A percentile compares a stretch with the other conserved stretches of the same genome.
Evolutionary conservation across 371 early-diverging fungal genomes (phyloP).

Genomic region (Mucor racemosus): DNA sequence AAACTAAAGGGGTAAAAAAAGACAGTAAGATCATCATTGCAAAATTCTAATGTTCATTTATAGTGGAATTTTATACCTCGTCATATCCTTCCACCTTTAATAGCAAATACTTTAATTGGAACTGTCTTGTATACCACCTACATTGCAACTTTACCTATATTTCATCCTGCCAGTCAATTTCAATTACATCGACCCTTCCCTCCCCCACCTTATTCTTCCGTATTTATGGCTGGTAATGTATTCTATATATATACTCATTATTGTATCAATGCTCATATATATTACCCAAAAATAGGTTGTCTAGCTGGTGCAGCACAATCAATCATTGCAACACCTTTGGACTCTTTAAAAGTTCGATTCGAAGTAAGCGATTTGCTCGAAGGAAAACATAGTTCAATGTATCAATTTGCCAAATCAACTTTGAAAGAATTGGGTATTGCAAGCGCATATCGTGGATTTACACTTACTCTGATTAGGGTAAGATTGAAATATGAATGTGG

Average conservation of each 20-base stretch:
- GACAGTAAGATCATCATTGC: not conserved
- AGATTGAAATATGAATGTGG: not conserved
- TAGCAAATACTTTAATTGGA: slow-evolving; percentile 77
- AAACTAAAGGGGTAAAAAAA: slow-evolving; percentile 57
- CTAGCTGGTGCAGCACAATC: slow-evolving; percentile 79
- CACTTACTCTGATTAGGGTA: slow-evolving; percentile 69
- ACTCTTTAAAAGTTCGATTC: slow-evolving; percentile 75
- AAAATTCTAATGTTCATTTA: not conserved
- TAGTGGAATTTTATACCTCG: slow-evolving; percentile 71
- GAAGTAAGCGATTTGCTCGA: slow-evolving; percentile 76
- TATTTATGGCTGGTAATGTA: slow-evolving; percentile 57
- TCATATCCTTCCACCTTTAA: slow-evolving; percentile 74
- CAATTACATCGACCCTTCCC: slow-evolving; percentile 63
- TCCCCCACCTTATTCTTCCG: slow-evolving; percentile 62
- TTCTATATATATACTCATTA: not conserved
- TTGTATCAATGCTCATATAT: not conserved
- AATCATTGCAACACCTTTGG: slow-evolving; percentile 75
- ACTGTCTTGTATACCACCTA: slow-evolving; percentile 68
- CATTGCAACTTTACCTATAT: slow-evolving; percentile 60
- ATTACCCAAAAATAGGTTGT: slow-evolving; percentile 46
- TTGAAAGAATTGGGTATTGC: slow-evolving; percentile 64
- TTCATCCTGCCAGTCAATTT: slow-evolving; percentile 61
- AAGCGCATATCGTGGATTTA: slow-evolving; percentile 75
- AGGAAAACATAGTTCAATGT: slow-evolving; percentile 76
- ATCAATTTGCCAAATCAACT: slow-evolving; percentile 67